Evolutionary conservation across 371 early-diverging fungal genomes (phyloP).

Genomic region (Mucor sp.): DNA sequence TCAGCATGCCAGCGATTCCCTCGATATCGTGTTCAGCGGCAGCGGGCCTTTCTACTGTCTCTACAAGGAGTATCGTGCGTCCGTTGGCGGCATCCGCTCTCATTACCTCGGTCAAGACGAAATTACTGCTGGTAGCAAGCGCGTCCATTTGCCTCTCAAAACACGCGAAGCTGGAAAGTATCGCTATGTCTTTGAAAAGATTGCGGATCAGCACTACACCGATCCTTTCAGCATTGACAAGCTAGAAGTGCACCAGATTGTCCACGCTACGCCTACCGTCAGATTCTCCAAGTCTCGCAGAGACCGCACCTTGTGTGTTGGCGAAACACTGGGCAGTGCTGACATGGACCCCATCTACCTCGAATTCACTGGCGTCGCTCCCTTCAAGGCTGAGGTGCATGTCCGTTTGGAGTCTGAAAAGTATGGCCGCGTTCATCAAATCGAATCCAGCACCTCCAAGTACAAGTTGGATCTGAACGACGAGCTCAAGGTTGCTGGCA

Average conservation of each 20-base stretch:
- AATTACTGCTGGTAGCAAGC: constrained; percentile 34
- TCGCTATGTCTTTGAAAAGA: constrained; percentile 43
- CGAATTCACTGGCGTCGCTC: constrained; percentile 49
- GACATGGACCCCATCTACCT: constrained; percentile 38
- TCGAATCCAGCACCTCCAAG: constrained; percentile 31
- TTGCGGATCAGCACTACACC: constrained; percentile 51
- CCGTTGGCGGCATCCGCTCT: background rate
- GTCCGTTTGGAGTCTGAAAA: constrained; percentile 42
- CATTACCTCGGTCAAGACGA: constrained; percentile 29
- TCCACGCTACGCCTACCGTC: constrained; percentile 44
- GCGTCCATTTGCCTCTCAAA: constrained; percentile 37
- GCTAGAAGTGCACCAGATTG: constrained; percentile 40
- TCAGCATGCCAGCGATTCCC: constrained; percentile 40
- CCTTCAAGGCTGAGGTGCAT: constrained; percentile 44
- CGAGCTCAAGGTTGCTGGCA: constrained; percentile 38
- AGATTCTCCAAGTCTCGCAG: constrained; percentile 24
- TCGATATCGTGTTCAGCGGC: constrained; percentile 45
- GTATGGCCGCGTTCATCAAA: constrained; percentile 27
- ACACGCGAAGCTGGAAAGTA: constrained; percentile 44
- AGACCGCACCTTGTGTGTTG: constrained; percentile 48
- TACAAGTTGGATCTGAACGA: constrained; percentile 34
- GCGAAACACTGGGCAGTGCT: constrained; percentile 30
- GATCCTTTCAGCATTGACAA: constrained; percentile 25
- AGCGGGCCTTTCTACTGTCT: constrained; percentile 41
- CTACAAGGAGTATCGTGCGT: constrained; percentile 27